Base-by-base conservation (phyloP, 768 basidiomycete species). In the Termitomyces sp. region DNA sequence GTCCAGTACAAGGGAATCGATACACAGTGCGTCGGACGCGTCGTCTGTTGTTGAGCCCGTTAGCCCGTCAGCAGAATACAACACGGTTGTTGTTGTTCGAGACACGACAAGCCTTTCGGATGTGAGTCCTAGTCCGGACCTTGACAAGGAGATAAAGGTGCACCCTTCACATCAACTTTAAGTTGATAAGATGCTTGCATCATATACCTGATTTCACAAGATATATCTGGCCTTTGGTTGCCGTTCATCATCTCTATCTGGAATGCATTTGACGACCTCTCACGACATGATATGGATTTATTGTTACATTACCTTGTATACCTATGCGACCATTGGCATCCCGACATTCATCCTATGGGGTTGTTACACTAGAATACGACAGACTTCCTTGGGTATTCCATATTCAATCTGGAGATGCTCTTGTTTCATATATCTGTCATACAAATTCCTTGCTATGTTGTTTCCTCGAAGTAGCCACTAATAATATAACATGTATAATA, bases 1-100 rank as follows among this genome's bases (percentile, higher is more conserved):
- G n/a, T 33, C 35, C 59, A 65, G 60, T 38, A 50, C 63, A 51
- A 71, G 75, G 10, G 72, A 76, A 57, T 76, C 80, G 35, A 70
- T 78, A 51, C 77, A 74, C 53, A 81, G 80, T 57, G 68, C 76
- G 36, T 86, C 84, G 7, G 85, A 86, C 62, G 70, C 76, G 23
- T 85, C 85, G 40, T 84, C 83, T 20, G 63, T 81, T 43, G 72
- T 75, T 35, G 83, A 83, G 53, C 84, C 84, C n/a, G 68, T 77
- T 27, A 85, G 84, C 57, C 84, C 85, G 20, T 69, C 69, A 36
- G 69, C 70, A 41, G 73, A 76, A 57, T 66, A 70, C 23, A 66
- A 68, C 45, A 68, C 47, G n/a, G 50, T 57, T 23, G 62, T 69
- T 22, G 60, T 64, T n/a, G 64, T 70, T 13, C 61, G 68, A 33